Conservation (phyloP, 192 early-diverging fungal genomes). For the Podila horticola region DNA sequence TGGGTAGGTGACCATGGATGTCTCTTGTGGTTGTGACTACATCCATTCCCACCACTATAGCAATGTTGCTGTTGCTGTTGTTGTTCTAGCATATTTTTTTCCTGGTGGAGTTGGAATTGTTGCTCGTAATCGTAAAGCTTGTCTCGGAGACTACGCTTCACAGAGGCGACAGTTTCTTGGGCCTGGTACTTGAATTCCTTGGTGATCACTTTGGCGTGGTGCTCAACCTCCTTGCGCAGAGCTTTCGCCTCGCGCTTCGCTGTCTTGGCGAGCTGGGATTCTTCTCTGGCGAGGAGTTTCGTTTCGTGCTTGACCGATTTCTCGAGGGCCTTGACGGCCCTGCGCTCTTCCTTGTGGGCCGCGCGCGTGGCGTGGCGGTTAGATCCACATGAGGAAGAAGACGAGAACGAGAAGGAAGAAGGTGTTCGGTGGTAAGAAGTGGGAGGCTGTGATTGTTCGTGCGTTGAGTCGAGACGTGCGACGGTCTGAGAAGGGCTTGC, state of each 20-base stretch:
- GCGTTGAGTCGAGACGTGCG: no score
- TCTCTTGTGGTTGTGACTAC: background rate
- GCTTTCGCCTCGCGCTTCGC: background rate
- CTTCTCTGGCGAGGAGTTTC: background rate
- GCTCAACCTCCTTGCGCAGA: background rate
- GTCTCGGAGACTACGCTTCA: background rate
- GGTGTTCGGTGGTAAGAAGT: no score
- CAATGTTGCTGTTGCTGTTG: background rate
- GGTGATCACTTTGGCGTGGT: background rate
- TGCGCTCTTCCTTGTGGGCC: no score
- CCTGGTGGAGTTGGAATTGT: background rate
- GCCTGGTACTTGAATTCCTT: background rate
- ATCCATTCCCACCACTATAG: background rate
- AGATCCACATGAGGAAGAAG: no score
- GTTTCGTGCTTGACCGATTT: background rate
- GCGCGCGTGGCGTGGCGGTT: no score
- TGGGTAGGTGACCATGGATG: background rate
- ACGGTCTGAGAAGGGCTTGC: no score
- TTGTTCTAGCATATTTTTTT: background rate
- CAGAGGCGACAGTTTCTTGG: background rate
- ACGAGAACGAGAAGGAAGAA: no score
- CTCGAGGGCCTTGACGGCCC: no score
- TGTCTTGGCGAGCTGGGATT: background rate
- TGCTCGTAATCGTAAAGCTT: background rate
- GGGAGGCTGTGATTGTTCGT: no score